These are phyloP conservation scores for Fusarium sp. DNA, from an alignment of 2,329 filamentous ascomycete genomes.

Conservation along the genomic window DNA sequence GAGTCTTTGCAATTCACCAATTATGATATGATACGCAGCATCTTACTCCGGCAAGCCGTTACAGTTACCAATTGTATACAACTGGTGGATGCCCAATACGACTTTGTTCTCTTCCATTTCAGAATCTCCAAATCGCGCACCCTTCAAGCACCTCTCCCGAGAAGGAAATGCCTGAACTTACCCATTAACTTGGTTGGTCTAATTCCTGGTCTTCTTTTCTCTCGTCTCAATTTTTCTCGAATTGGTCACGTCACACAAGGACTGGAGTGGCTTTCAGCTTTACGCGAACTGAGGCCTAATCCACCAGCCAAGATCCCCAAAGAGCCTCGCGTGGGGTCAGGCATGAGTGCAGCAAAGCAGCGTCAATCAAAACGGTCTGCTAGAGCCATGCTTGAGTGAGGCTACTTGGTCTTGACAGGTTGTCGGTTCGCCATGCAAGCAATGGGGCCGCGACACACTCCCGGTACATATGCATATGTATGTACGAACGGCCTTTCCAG, in stretches of 20 bases:
- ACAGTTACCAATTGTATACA: conserved; percentile 17
- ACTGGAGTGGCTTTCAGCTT: conserved; percentile 21
- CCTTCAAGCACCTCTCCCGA: conserved; percentile 26
- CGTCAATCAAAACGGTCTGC: conserved; percentile 18
- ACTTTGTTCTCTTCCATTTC: conserved; percentile 16
- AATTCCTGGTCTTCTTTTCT: conserved; percentile 20
- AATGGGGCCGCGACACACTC: conserved; percentile 41
- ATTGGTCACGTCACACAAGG: conserved; percentile 32
- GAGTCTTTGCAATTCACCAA: conserved; percentile 15
- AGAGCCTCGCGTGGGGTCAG: conserved; percentile 44
- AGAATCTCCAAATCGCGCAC: conserved; percentile 23
- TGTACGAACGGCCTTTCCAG: conserved; percentile 35
- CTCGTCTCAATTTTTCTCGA: conserved; percentile 24
- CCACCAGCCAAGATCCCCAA: conserved; percentile 29
- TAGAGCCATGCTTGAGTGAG: conserved; percentile 37
- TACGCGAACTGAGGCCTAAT: conserved; percentile 36
- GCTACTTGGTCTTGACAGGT: conserved; percentile 44
- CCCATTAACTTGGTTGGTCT: conserved; percentile 7
- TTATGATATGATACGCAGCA: conserved; percentile 11
- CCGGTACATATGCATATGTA: conserved; percentile 22
- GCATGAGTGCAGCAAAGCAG: conserved; percentile 44
- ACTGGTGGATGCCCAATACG: conserved; percentile 26
- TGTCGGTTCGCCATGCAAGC: conserved; percentile 46
- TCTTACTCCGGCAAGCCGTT: neutral
- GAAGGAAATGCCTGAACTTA: conserved; percentile 29